These are phyloP conservation scores for Pythium grandisporangium DNA, from an alignment of 352 stramenopile species.

Conservation along the genomic window DNA sequence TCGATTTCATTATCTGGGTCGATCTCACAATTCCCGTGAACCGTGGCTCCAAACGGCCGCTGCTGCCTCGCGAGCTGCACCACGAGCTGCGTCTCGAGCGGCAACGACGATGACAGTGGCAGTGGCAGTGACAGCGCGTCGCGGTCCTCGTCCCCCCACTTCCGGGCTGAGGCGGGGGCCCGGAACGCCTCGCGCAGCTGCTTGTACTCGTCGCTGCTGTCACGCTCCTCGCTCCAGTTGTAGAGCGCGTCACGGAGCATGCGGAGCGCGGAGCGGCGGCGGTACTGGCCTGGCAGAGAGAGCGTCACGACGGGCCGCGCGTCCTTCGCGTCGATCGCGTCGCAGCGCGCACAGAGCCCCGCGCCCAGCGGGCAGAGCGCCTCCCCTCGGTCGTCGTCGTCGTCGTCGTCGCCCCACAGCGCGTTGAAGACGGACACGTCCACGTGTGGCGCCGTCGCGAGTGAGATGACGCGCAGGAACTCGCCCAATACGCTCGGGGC, in stretches of 20 bases:
- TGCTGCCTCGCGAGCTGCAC: slow-evolving; percentile 1
- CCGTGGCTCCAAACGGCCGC: neutral
- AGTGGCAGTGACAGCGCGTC: too few species aligned
- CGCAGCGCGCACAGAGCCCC: slow-evolving; percentile 3
- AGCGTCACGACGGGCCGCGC: neutral
- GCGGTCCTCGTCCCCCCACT: too few species aligned
- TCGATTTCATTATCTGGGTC: too few species aligned
- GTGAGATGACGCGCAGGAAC: slow-evolving; percentile 4
- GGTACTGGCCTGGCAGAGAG: neutral
- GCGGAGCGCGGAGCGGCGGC: neutral
- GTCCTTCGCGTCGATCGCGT: neutral
- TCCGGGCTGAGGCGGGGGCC: too few species aligned
- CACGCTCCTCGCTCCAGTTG: slow-evolving; percentile 1
- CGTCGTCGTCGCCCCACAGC: slow-evolving; percentile 4
- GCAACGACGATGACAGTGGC: too few species aligned
- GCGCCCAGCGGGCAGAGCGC: neutral
- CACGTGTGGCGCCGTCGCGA: slow-evolving; percentile 6
- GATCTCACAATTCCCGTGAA: too few species aligned
- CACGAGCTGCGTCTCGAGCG: too few species aligned
- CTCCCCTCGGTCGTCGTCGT: too few species aligned
- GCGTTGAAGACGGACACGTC: slow-evolving; percentile 1
- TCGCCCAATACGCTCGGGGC: slow-evolving; percentile 1
- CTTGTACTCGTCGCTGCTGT: too few species aligned
- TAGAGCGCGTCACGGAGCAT: slow-evolving; percentile 3
- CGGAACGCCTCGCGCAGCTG: neutral